phyloP scores from a whole-genome alignment of 805 yeast species.

The Scheffersomyces stipitis region DNA sequence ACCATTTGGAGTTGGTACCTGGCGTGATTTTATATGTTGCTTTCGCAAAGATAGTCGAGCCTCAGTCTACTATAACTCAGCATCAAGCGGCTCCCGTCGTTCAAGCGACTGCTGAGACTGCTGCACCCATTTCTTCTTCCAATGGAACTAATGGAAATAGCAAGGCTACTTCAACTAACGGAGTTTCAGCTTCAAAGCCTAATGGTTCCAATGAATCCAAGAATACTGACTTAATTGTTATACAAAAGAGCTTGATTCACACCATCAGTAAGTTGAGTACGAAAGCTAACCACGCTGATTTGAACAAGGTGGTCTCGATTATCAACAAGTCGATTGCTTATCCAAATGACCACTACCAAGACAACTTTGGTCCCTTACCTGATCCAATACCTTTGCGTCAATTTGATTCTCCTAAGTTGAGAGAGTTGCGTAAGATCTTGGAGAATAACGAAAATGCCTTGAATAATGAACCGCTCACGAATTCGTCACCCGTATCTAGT shows the following conservation, averaged over 20 bases:
- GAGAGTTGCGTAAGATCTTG: conserved; percentile 75
- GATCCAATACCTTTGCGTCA: conserved; percentile 66
- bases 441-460: conserved; percentile 31
- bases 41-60: conserved; percentile 69
- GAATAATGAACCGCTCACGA: conserved; percentile 3
- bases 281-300: conserved; percentile 24
- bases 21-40: conserved; percentile 77
- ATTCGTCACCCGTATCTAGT: not conserved
- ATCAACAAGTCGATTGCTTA: conserved; percentile 34
- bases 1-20: conserved; percentile 79
- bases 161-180: conserved; percentile 1
- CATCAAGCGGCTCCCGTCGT: not conserved
- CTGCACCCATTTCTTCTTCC: not conserved
- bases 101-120: conserved; percentile 1
- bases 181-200: not conserved
- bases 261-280: conserved; percentile 15
- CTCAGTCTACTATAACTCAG: not conserved
- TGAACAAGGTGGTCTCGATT: conserved; percentile 43
- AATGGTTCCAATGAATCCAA: not conserved
- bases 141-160: conserved; percentile 1
- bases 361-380: conserved; percentile 73
- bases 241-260: conserved; percentile 19
- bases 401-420: conserved; percentile 82
- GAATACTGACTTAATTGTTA: conserved; percentile 21
- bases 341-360: conserved; percentile 48